Evolutionary conservation across 306 rosid genomes (phyloP).

Genomic region (Prinsepia uniflora): DNA sequence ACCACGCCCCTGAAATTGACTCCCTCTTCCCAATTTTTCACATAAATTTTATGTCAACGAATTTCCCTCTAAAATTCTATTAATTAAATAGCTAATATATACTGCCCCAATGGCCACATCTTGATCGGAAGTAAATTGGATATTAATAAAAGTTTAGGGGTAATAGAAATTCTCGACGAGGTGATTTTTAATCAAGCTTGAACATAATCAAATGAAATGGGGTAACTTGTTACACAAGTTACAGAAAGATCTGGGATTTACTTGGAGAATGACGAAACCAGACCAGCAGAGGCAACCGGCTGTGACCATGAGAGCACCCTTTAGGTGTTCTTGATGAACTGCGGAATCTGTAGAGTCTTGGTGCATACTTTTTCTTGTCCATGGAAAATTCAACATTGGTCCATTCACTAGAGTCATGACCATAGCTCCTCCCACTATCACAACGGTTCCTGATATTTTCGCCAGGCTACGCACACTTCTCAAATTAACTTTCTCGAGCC

Average conservation of each 20-base stretch:
- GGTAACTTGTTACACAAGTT: neutral
- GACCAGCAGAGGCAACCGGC: conserved; percentile 52
- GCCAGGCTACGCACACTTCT: conserved; percentile 38
- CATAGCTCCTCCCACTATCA: conserved; percentile 56
- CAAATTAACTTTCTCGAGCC: conserved; percentile 46
- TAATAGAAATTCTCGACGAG: too few species aligned
- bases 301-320: conserved; percentile 43
- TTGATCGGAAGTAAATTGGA: too few species aligned
- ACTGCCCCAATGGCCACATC: too few species aligned
- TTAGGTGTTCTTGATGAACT: conserved; percentile 31
- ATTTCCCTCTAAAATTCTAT: too few species aligned
- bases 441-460: conserved; percentile 39
- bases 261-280: conserved; percentile 39
- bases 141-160: too few species aligned
- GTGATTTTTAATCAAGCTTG: too few species aligned
- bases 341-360: conserved; percentile 16
- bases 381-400: conserved; percentile 33
- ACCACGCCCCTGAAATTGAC: too few species aligned
- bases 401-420: conserved; percentile 42
- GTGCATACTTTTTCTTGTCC: conserved; percentile 25
- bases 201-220: neutral
- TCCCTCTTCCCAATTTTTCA: too few species aligned
- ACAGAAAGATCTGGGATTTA: neutral
- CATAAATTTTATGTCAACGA: too few species aligned
- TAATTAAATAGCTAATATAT: too few species aligned